Base-by-base conservation (phyloP, 345 rosid species). In the Eucalyptus cloeziana region DNA sequence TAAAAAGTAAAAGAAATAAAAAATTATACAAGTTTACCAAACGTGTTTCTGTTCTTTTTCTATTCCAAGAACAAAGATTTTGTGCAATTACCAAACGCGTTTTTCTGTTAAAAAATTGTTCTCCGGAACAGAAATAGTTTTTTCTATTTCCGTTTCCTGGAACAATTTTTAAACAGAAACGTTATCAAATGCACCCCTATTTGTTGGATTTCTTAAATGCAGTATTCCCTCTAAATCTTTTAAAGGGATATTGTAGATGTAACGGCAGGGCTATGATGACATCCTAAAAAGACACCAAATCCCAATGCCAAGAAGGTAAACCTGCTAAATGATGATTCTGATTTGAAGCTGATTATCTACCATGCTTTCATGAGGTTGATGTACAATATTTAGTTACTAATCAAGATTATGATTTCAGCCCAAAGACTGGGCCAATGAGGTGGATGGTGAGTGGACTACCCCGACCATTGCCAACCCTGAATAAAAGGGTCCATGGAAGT, bases 341-440 rank as follows among this genome's bases (percentile, higher is more conserved):
- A 44, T 27, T 14, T 49, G 51, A 49, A 49, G 51, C 6, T 49
- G 6, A 49, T 14, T 5, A 14, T 13, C 51, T 49, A 14, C 51
- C 51, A 49, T 49, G 51, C 17, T 49, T 24, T 85, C 33, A 85
- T 49, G 19, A 30, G 17, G 21, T 85, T 37, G 54, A 11, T 49
- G 37, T 85, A 31, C 56, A 27, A 15, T 27, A 21, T 4, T 49
- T 27, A 58, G 14, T 58, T 58, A 58, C 64, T 25, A 10, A 5
- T 58, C 14, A 11, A 25, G n/a, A 58, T 25, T 11, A 25, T 58
- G n/a, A 58, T 40, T 86, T 50, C 90, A 98, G 99, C 99, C 98
- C 86, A 98, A 98, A 89, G 99, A 97, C 91, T 97, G 99, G 99
- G 99, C 96, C 93, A 99, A 97, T 15, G 97, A 98, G 92, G 99